Percentiles rank a stretch among this genome's conserved stretches.
These are phyloP conservation scores for Chalciporus pseudorubinellus DNA, from an alignment of 768 basidiomycete genomes.

Conservation along the genomic window DNA sequence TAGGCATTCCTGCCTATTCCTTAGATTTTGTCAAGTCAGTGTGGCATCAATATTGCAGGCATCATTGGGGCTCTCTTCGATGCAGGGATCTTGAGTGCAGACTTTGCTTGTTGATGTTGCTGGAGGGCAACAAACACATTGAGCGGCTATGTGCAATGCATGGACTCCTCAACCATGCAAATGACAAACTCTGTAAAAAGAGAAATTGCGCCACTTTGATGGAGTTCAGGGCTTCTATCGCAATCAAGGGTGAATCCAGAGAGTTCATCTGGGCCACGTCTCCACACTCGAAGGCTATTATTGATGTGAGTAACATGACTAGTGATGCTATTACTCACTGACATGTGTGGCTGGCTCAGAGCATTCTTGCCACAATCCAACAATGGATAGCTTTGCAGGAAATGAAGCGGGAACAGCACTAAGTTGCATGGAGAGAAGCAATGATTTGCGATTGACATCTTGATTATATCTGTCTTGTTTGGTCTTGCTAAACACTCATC, in stretches of 20 bases:
- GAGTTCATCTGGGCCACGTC: conserved; percentile 23
- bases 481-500: conserved; percentile 18
- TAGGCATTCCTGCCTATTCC: too few relatives aligned
- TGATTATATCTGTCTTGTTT: conserved; percentile 3
- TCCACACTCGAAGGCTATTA: conserved; percentile 11
- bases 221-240: conserved; percentile 20
- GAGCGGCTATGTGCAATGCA: conserved; percentile 36
- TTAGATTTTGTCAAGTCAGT: too few relatives aligned
- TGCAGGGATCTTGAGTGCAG: conserved; percentile 20
- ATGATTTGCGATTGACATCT: too few relatives aligned
- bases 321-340: neutral
- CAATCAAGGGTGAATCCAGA: conserved; percentile 10
- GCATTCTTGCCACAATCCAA: conserved; percentile 28
- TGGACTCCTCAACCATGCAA: conserved; percentile 32
- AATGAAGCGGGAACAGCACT: conserved; percentile 26
- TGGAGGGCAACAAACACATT: conserved; percentile 19
- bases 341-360: conserved; percentile 14
- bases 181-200: conserved; percentile 32
- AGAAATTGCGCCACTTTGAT: conserved; percentile 17
- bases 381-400: conserved; percentile 24
- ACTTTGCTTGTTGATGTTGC: conserved; percentile 27
- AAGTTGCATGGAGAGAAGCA: too few relatives aligned
- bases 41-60: conserved; percentile 29
- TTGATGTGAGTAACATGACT: conserved; percentile 17
- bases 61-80: conserved; percentile 34